Conservation (phyloP, 2,329 filamentous ascomycete genomes). For the Claviceps arundinis region DNA sequence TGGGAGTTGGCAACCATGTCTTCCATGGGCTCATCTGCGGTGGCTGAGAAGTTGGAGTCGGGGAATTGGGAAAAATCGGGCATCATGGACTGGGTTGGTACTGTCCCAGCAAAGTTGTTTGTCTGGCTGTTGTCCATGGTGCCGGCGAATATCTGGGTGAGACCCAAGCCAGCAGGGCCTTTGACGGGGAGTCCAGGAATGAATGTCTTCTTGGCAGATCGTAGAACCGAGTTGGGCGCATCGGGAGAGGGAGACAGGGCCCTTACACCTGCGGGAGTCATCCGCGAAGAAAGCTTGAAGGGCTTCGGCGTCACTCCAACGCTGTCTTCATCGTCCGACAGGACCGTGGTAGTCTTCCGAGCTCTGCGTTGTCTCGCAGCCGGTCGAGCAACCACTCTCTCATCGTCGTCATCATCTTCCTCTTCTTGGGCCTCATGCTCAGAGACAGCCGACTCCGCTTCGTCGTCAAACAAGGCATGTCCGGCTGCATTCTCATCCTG, state of each 20-base stretch:
- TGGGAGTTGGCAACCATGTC: constrained; percentile 35
- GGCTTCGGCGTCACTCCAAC: constrained; percentile 35
- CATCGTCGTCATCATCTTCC: constrained; percentile 18
- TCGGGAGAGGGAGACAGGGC: constrained; percentile 32
- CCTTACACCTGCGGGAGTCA: constrained; percentile 29
- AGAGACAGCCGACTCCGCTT: constrained; percentile 22
- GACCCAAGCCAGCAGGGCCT: constrained; percentile 51
- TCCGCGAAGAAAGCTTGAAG: constrained; percentile 22
- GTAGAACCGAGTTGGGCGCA: constrained; percentile 51
- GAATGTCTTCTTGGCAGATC: constrained; percentile 55
- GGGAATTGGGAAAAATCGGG: constrained; percentile 44
- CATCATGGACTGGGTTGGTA: constrained; percentile 33
- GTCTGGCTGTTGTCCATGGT: constrained; percentile 55
- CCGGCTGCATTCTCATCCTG: constrained; percentile 12
- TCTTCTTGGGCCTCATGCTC: constrained; percentile 20
- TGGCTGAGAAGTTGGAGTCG: constrained; percentile 48
- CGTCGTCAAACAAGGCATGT: constrained; percentile 24
- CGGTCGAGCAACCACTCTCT: constrained; percentile 25
- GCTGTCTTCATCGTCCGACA: constrained; percentile 48
- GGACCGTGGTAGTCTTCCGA: constrained; percentile 36
- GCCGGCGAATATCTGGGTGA: constrained; percentile 83
- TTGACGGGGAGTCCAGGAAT: constrained; percentile 54
- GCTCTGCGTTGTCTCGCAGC: constrained; percentile 29
- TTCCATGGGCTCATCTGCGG: constrained; percentile 41
- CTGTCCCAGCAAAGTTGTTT: constrained; percentile 11